A percentile compares a stretch with the other conserved stretches of the same genome.
Evolutionary conservation across 345 rosid species (phyloP).

Genomic region (Syzygium jambos): DNA sequence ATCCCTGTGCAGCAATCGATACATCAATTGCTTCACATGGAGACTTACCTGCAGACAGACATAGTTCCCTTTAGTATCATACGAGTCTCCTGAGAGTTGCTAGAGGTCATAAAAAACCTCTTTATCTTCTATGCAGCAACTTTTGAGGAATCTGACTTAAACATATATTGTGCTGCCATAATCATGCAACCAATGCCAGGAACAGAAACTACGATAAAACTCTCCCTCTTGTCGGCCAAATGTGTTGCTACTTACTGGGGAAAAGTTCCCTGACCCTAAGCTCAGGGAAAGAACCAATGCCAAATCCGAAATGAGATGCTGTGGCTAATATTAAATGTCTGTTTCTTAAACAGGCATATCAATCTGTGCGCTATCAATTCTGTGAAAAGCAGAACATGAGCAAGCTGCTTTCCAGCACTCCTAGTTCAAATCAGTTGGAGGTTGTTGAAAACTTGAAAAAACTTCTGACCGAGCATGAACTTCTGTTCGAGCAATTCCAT

Average conservation of each 20-base stretch:
- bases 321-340: background rate
- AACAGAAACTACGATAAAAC: background rate
- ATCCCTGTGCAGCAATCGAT: slow-evolving; percentile 69
- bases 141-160: background rate
- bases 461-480: background rate
- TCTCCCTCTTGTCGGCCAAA: background rate
- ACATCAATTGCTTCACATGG: slow-evolving; percentile 68
- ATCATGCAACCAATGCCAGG: background rate
- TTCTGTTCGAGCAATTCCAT: background rate
- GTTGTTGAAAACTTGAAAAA: background rate
- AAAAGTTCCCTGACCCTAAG: background rate
- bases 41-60: slow-evolving; percentile 52
- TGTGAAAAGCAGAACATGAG: background rate
- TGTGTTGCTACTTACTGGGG: background rate
- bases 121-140: background rate
- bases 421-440: background rate
- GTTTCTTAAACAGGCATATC: background rate
- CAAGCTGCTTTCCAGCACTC: background rate
- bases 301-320: background rate
- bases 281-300: background rate
- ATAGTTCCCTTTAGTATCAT: background rate
- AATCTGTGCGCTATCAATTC: background rate
- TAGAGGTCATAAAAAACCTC: background rate
- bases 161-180: background rate
- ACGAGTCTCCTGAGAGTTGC: background rate